Conservation (phyloP, 257 asterid species). For the Solanum paucissectum region DNA sequence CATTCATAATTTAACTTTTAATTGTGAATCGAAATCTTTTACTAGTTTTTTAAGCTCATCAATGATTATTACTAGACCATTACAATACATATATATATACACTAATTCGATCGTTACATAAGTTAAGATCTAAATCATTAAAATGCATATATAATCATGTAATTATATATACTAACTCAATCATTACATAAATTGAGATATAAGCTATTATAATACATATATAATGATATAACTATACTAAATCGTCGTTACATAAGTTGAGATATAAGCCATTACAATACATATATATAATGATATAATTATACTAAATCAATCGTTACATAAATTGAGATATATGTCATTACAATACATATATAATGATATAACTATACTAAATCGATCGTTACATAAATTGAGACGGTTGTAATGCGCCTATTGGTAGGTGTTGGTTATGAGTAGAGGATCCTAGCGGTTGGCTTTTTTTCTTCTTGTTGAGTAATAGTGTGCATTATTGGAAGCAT, state of each 20-base stretch:
- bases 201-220: too few species aligned
- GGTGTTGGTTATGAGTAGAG: background rate
- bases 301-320: background rate
- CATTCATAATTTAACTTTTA: background rate
- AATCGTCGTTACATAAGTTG: background rate
- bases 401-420: background rate
- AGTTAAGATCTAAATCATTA: too few species aligned
- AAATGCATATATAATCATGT: too few species aligned
- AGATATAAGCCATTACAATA: background rate
- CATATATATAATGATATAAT: too few species aligned
- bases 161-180: too few species aligned
- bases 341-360: too few species aligned
- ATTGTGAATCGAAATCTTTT: background rate
- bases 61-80: background rate
- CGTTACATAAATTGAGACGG: background rate
- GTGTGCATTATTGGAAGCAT: conserved; percentile 29
- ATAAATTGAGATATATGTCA: background rate
- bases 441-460: background rate
- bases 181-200: too few species aligned
- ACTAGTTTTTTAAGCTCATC: background rate
- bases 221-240: too few species aligned
- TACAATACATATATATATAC: too few species aligned
- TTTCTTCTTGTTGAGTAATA: conserved; percentile 2
- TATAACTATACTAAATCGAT: background rate
- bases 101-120: too few species aligned